These are phyloP conservation scores for Gardenia jasminoides DNA, from an alignment of 257 asterid genomes.

Conservation along the genomic window DNA sequence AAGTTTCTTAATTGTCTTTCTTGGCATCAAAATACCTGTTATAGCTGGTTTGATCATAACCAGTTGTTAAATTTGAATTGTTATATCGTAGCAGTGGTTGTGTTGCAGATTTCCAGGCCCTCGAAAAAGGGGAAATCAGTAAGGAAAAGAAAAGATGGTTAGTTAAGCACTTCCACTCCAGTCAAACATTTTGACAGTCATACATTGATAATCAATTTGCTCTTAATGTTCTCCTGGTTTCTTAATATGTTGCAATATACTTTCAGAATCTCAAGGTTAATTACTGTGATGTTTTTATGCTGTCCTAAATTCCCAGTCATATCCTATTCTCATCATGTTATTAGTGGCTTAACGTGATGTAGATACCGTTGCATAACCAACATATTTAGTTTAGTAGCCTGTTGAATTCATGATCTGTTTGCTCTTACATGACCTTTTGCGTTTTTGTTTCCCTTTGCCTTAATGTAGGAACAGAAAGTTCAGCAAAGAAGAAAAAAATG, in stretches of 20 bases:
- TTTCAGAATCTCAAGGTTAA: not conserved
- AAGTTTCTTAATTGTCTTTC: not conserved
- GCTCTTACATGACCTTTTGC: not conserved
- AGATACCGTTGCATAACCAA: not conserved
- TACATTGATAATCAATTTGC: not conserved
- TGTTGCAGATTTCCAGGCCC: slow-evolving; percentile 14
- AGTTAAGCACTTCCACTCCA: slow-evolving; percentile 1
- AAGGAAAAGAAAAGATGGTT: slow-evolving; percentile 17
- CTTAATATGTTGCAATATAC: not conserved
- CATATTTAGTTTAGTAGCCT: not conserved
- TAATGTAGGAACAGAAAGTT: slow-evolving; percentile 17
- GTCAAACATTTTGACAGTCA: not conserved
- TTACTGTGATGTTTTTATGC: not conserved
- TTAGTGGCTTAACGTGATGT: not conserved
- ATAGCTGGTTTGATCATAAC: not conserved
- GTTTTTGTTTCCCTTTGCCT: not conserved
- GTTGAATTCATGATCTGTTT: not conserved
- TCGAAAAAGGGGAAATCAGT: slow-evolving; percentile 13
- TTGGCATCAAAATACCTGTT: not conserved
- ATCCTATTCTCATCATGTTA: too few species aligned
- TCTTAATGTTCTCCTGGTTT: not conserved
- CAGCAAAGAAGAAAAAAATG: slow-evolving; percentile 9
- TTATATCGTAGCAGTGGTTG: not conserved
- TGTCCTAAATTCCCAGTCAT: not conserved
- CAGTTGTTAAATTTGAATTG: not conserved